These are phyloP conservation scores for Penicillium cosmopolitanum DNA, from an alignment of 495 filamentous ascomycete genomes.

Conservation along the genomic window DNA sequence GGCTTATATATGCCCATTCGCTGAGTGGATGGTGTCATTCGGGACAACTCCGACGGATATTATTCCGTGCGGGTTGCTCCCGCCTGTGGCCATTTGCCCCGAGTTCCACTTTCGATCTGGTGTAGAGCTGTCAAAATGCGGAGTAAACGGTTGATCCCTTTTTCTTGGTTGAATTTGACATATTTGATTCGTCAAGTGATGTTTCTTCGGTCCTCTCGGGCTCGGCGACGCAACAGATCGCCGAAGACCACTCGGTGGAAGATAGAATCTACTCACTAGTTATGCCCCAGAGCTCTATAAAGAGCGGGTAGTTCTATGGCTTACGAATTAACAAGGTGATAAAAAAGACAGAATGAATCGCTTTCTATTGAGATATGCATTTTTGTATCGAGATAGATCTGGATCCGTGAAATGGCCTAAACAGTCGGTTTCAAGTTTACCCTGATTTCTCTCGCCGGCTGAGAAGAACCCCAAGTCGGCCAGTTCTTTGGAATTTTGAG, in stretches of 20 bases:
- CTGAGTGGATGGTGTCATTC: constrained; percentile 34
- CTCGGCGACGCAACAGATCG: neutral
- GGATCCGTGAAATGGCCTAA: constrained; percentile 13
- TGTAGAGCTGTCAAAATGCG: neutral
- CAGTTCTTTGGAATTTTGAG: constrained; percentile 38
- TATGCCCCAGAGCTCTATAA: neutral
- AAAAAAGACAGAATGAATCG: neutral
- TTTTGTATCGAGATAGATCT: neutral
- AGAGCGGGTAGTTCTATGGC: neutral
- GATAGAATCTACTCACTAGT: neutral
- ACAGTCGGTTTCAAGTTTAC: constrained; percentile 40
- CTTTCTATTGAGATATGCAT: constrained; percentile 11
- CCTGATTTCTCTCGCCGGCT: constrained; percentile 40
- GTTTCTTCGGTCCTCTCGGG: neutral
- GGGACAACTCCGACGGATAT: constrained; percentile 30
- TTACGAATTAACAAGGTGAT: neutral
- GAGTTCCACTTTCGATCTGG: neutral
- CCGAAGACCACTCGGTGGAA: neutral
- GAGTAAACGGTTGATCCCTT: neutral
- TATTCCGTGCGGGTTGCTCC: constrained; percentile 19
- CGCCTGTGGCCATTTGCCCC: constrained; percentile 3
- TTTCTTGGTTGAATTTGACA: neutral
- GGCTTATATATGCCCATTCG: constrained; percentile 25
- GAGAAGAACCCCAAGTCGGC: constrained; percentile 40
- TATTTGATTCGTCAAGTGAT: neutral